Evolutionary conservation across 352 stramenopile species (phyloP), one percentile per base, ranked within the genome.

Genomic region (Phytopythium helicoides): DNA sequence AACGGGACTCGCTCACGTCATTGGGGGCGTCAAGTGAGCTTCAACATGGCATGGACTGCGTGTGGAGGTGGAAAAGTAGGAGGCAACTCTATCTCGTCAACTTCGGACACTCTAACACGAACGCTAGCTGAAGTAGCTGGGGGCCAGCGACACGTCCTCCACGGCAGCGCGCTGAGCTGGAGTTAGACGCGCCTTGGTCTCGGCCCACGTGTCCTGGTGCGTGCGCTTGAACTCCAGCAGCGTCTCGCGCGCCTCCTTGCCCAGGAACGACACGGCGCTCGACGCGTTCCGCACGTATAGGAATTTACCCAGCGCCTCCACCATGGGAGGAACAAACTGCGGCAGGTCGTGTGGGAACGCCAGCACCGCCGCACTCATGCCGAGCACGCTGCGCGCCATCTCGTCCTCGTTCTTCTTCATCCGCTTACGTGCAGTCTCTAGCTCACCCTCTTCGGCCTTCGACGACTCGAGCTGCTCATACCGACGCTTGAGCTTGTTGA

Each of bases 141-240:
- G 82, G 0, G 82, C 86, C 52, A 91, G 88, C 33, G 82, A 60
- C 28, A 87, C 73, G 48, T 93, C 82, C 64, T 91, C 77, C 34
- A 86, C 81, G 6, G 77, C 42, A 25, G 22, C 36, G 42, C 87
- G 77, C 54, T 92, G 80, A 22, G 68, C 58, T 10, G 54, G 44
- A 8, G 80, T 74, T 40, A 92, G 85, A 47, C 60, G 68, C 36
- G 59, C 47, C 64, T 89, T 91, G 45, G 71, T 86, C 64, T 91
- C 76, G 25, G 78, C 62, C 82, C 82, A 93, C 56, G 86, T 89
- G 65, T 93, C 82, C 55, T 93, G 82, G 47, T 93, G 82, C 15
- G 80, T 88, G 48, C 82, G 80, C 56, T n/a, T n/a, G 48, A 93
- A 93, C 54, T 93, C 82, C 47, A 90, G 65, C 55, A 93, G 56